These are phyloP conservation scores for Annona cherimola DNA, from an alignment of 164 flowering plant genomes.

Conservation along the genomic window DNA sequence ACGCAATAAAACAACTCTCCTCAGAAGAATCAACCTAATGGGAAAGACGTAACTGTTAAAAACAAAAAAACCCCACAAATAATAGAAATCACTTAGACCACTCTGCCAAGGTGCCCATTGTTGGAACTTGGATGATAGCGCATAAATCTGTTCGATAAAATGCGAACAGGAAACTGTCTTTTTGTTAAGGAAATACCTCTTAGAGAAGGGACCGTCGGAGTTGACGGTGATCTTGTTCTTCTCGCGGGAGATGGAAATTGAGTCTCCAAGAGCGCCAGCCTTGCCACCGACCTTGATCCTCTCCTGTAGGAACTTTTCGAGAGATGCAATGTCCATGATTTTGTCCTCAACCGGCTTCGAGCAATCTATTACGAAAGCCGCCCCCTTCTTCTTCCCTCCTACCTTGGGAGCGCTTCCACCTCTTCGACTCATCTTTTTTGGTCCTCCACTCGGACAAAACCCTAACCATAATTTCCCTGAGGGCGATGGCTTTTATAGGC, in stretches of 20 bases:
- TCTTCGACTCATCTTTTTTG: constrained; percentile 41
- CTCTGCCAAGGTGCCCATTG: background rate
- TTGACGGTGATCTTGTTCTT: constrained; percentile 62
- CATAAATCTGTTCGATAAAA: constrained; percentile 2
- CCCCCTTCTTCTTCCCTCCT: constrained; percentile 59
- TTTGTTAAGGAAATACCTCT: constrained; percentile 28
- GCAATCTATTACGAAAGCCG: constrained; percentile 57
- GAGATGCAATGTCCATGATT: constrained; percentile 59
- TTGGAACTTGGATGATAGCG: background rate
- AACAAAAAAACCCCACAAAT: background rate
- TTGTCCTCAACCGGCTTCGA: constrained; percentile 68
- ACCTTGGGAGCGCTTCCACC: constrained; percentile 29
- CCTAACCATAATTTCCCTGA: constrained; percentile 3
- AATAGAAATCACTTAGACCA: background rate
- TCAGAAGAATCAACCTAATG: no score
- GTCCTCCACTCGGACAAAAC: constrained; percentile 1
- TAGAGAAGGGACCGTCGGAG: constrained; percentile 49
- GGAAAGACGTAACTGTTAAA: no score
- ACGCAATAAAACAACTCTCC: no score
- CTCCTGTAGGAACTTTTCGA: constrained; percentile 72
- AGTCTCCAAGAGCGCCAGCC: constrained; percentile 65
- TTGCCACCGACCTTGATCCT: constrained; percentile 68
- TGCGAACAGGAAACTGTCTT: background rate
- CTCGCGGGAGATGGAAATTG: constrained; percentile 51
- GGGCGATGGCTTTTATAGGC: background rate